Conservation (phyloP, 352 stramenopile species). For the Globisporangium takayamanum region DNA sequence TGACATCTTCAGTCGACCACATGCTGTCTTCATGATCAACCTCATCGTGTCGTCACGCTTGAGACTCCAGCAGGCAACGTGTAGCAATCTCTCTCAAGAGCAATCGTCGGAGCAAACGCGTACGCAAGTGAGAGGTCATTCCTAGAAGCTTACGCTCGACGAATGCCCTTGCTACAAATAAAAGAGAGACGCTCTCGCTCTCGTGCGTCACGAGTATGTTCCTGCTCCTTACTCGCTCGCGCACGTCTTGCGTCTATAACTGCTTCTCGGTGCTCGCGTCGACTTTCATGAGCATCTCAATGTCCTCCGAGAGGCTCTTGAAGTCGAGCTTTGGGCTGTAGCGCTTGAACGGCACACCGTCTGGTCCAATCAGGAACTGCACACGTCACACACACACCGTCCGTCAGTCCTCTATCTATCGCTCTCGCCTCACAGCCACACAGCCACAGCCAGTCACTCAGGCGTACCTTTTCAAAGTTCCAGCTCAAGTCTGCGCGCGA, state of each 20-base stretch:
- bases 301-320: constrained; percentile 56
- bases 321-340: constrained; percentile 75
- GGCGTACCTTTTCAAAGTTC: constrained; percentile 79
- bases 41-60: too few species aligned
- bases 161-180: constrained; percentile 5
- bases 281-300: constrained; percentile 49
- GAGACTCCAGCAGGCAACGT: too few species aligned
- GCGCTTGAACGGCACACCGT: constrained; percentile 72
- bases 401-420: not conserved
- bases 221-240: not conserved
- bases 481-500: constrained; percentile 72
- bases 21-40: too few species aligned
- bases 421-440: not conserved
- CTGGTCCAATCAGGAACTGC: constrained; percentile 69
- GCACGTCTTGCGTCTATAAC: constrained; percentile 5
- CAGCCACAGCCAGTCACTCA: not conserved
- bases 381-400: not conserved
- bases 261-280: constrained; percentile 32
- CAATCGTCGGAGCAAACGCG: too few species aligned
- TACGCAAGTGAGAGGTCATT: not conserved
- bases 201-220: not conserved
- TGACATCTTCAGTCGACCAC: too few species aligned
- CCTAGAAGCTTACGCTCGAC: not conserved
- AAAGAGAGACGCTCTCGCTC: constrained; percentile 2
- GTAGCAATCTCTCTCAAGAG: too few species aligned